These are phyloP conservation scores for Phytophthora pinifolia DNA, from an alignment of 352 stramenopile genomes.

Conservation along the genomic window DNA sequence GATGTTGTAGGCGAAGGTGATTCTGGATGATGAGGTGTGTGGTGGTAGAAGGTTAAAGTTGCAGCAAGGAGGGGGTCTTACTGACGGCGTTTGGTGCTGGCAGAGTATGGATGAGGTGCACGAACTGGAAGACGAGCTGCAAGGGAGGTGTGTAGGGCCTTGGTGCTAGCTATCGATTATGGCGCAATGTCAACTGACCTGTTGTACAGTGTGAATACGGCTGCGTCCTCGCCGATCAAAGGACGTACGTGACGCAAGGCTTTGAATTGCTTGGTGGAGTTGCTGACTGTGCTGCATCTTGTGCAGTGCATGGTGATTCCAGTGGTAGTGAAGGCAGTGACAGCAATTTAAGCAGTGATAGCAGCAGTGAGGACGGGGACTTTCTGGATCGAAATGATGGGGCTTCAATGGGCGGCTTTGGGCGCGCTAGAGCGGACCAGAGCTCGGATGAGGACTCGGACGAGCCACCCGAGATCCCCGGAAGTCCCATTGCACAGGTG, in stretches of 20 bases:
- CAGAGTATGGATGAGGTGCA: slow-evolving; percentile 84
- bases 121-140: slow-evolving; percentile 52
- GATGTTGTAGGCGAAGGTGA: slow-evolving; percentile 32
- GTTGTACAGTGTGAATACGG: slow-evolving; percentile 46
- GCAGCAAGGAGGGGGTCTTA: neutral
- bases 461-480: slow-evolving; percentile 72
- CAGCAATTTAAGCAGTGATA: slow-evolving; percentile 13
- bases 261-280: neutral
- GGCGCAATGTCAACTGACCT: neutral
- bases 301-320: slow-evolving; percentile 8
- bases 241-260: slow-evolving; percentile 18
- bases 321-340: slow-evolving; percentile 15
- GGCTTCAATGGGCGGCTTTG: slow-evolving; percentile 5
- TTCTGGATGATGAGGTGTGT: slow-evolving; percentile 53
- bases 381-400: slow-evolving; percentile 11
- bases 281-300: slow-evolving; percentile 1
- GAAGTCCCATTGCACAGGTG: slow-evolving; percentile 51
- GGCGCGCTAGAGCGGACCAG: neutral
- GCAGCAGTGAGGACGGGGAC: slow-evolving; percentile 9
- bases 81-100: slow-evolving; percentile 18
- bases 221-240: slow-evolving; percentile 42
- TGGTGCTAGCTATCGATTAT: neutral
- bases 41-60: neutral
- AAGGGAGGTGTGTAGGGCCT: slow-evolving; percentile 41
- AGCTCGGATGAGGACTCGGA: slow-evolving; percentile 33